Evolutionary conservation across 192 early-diverging fungal species (phyloP), one percentile per base, ranked within the genome.

Genomic region (Diversispora epigaea): DNA sequence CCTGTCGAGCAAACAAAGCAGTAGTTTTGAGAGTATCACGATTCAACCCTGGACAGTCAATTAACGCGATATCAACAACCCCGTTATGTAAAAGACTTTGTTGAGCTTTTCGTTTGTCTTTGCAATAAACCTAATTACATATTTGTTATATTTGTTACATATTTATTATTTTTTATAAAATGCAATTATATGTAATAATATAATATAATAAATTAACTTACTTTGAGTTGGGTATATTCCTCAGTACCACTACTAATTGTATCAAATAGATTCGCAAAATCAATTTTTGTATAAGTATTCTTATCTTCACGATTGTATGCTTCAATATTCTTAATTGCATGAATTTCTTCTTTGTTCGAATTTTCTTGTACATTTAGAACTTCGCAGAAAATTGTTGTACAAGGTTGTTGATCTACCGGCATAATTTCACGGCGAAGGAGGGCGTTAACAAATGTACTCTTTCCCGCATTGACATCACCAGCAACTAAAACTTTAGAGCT

Each of bases 21-120:
- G 93, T 98, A 11, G 98, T 99, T 84, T 99, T 98, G 79, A 97
- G 89, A 62, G 94, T 94, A 82, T 99, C 98, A 63, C 94, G 93
- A 85, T 99, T 99, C 72, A 99, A 86, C 21, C 98, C 98, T 17
- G 98, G 98, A 9, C 96, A 99, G 78, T 99, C 98, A 73, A 99
- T 98, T 77, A 99, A 83, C 17, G 92, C 92, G 79, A 99, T 94
- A 78, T 99, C 96, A 25, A 96, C 93, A 12, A 96, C 87, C 58
- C 97, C 97, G 80, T 99, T 99, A 80, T 96, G 93, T 41, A 99
- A 86, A 49, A 99, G 81, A 66, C 89, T 90, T 61, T 90, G 82
- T 56, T 89, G 80, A 61, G 84, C 83, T 40, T 77, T 64, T 56
- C 85, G 86, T 68, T 85, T 83, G 76, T 96, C 95, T 39, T 82